Percentiles rank a stretch among this genome's conserved stretches.
Evolutionary conservation across 306 rosid genomes (phyloP).

Genomic region (Gynostemma pentaphyllum): DNA sequence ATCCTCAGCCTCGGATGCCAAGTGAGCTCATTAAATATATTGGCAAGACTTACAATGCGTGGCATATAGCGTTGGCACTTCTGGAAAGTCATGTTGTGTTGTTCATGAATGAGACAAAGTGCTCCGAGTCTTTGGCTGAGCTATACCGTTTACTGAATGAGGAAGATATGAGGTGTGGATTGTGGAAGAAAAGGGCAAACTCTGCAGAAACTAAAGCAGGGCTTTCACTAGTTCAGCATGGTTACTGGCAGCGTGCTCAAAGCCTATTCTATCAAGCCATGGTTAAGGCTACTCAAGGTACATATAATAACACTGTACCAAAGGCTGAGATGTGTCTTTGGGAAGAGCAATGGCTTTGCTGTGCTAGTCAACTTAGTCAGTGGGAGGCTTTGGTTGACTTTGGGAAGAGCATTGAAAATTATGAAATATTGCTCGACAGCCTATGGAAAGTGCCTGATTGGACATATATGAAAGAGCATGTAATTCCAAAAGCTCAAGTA

Average conservation of each 20-base stretch:
- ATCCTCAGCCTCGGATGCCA: constrained; percentile 99
- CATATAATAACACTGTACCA: constrained; percentile 81
- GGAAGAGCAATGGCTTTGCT: constrained; percentile 96
- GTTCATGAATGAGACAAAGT: constrained; percentile 78
- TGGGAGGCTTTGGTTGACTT: constrained; percentile 96
- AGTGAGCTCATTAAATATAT: constrained; percentile 97
- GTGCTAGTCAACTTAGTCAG: constrained; percentile 94
- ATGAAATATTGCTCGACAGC: constrained; percentile 86
- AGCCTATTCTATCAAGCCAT: constrained; percentile 96
- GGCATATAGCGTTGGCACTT: constrained; percentile 93
- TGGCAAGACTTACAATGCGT: constrained; percentile 94
- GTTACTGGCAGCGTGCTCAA: constrained; percentile 99
- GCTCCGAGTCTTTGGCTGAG: constrained; percentile 91
- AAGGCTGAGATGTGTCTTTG: constrained; percentile 99
- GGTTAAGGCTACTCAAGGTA: constrained; percentile 99
- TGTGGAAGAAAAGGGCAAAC: constrained; percentile 87
- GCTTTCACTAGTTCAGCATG: constrained; percentile 97
- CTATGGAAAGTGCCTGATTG: constrained; percentile 98
- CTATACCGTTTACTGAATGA: constrained; percentile 95
- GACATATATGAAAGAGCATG: constrained; percentile 92
- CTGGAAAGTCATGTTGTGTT: constrained; percentile 94
- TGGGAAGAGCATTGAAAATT: constrained; percentile 91
- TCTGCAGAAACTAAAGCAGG: constrained; percentile 97
- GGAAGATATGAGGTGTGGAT: constrained; percentile 97
- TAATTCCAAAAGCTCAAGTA: constrained; percentile 96